Conservation (phyloP, 2,329 filamentous ascomycete genomes). For the Sordariomycetes sp. region DNA sequence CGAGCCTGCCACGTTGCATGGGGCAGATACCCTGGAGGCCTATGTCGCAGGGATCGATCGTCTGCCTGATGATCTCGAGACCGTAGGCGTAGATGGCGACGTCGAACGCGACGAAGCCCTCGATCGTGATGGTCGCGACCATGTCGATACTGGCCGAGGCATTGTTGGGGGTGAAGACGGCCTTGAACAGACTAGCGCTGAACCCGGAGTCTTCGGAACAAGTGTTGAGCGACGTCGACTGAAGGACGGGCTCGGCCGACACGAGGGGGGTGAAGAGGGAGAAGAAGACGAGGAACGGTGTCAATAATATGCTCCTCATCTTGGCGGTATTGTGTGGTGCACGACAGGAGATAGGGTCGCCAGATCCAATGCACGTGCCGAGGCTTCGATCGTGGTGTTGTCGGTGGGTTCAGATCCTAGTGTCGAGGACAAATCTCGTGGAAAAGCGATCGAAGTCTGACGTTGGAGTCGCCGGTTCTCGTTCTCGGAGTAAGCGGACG, state of each 20-base stretch:
- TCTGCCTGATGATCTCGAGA: constrained; percentile 53
- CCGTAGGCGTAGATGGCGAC: constrained; percentile 72
- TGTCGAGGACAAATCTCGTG: neutral
- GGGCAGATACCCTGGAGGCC: constrained; percentile 70
- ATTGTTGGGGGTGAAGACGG: constrained; percentile 67
- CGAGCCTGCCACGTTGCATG: constrained; percentile 75
- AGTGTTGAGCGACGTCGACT: constrained; percentile 71
- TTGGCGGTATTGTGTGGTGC: constrained; percentile 10
- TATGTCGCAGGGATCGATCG: constrained; percentile 62
- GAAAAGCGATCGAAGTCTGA: neutral
- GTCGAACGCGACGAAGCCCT: constrained; percentile 69
- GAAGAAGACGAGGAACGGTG: constrained; percentile 30
- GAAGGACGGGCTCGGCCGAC: constrained; percentile 53
- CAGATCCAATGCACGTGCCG: neutral
- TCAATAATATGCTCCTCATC: constrained; percentile 33
- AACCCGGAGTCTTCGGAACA: constrained; percentile 80
- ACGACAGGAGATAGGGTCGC: neutral
- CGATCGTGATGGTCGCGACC: constrained; percentile 68
- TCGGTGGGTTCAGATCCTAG: neutral
- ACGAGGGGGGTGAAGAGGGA: constrained; percentile 28
- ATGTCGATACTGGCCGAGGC: constrained; percentile 60
- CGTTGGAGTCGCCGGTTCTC: neutral
- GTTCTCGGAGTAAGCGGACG: neutral
- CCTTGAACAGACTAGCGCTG: constrained; percentile 78
- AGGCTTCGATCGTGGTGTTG: neutral